Evolutionary conservation across 768 basidiomycete species (phyloP).

Genomic region (Sporobolomyces pararoseus): DNA sequence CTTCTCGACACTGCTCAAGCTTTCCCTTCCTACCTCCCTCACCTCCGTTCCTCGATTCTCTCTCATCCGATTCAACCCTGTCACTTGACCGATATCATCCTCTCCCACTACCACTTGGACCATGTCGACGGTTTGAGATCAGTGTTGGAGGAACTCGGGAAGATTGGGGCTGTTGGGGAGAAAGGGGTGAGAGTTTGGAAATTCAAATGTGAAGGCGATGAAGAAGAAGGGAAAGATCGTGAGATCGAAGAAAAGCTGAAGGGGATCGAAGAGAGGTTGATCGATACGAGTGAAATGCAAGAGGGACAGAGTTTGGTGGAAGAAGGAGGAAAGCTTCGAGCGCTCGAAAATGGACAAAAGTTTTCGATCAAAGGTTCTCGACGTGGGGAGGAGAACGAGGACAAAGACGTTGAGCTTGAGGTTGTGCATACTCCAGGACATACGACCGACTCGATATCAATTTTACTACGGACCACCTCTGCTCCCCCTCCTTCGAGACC

Average conservation of each 20-base stretch:
- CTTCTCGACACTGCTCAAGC: slow-evolving; percentile 84
- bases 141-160: slow-evolving; percentile 64
- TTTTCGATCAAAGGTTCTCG: background rate
- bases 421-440: slow-evolving; percentile 87
- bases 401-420: slow-evolving; percentile 53
- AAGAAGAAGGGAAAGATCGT: background rate
- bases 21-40: slow-evolving; percentile 61
- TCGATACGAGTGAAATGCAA: background rate
- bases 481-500: background rate
- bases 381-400: background rate
- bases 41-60: slow-evolving; percentile 52
- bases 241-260: background rate
- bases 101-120: slow-evolving; percentile 87
- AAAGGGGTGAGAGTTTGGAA: slow-evolving; percentile 18
- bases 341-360: background rate
- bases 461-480: slow-evolving; percentile 55
- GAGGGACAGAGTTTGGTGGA: background rate
- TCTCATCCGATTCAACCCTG: slow-evolving; percentile 44
- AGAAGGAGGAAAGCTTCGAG: background rate
- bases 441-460: slow-evolving; percentile 75
- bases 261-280: background rate
- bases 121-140: slow-evolving; percentile 72
- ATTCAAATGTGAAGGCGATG: background rate
- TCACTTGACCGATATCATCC: slow-evolving; percentile 78
- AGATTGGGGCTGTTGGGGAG: slow-evolving; percentile 53